Percentiles rank a stretch among this genome's conserved stretches.
These are phyloP conservation scores for Thalassiosira mediterranea DNA, from an alignment of 352 stramenopile species.

Conservation along the genomic window DNA sequence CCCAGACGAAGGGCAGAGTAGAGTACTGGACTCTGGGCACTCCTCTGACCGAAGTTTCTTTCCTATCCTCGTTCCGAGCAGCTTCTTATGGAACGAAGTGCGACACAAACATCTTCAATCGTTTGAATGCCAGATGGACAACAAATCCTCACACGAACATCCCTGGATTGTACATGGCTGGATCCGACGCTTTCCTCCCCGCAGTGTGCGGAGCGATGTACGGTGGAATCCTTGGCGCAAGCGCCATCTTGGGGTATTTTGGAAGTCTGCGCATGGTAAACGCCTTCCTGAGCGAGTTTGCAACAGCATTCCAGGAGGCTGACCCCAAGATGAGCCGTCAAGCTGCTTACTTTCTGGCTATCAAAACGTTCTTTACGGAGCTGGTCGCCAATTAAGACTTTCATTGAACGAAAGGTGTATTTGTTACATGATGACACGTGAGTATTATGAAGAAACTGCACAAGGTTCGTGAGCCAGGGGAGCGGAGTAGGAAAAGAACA, in stretches of 20 bases:
- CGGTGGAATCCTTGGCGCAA: constrained; percentile 33
- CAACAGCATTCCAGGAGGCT: constrained; percentile 44
- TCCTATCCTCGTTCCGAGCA: constrained; percentile 27
- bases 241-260: constrained; percentile 47
- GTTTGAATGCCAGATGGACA: constrained; percentile 59
- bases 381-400: constrained; percentile 17
- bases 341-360: constrained; percentile 41
- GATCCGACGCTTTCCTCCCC: constrained; percentile 62
- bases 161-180: constrained; percentile 57
- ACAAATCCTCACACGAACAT: constrained; percentile 62
- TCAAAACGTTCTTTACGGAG: constrained; percentile 28
- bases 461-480: too few species aligned
- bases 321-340: constrained; percentile 51
- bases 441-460: too few species aligned
- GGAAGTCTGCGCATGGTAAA: constrained; percentile 38
- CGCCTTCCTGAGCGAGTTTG: constrained; percentile 54
- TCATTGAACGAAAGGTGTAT: too few species aligned
- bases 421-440: too few species aligned
- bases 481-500: too few species aligned
- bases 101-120: constrained; percentile 43
- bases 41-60: constrained; percentile 57
- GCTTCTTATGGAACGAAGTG: constrained; percentile 52
- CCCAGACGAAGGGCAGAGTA: constrained; percentile 61
- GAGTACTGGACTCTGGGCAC: constrained; percentile 64
- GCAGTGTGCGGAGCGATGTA: constrained; percentile 57